Evolutionary conservation across 306 rosid genomes (phyloP).

Genomic region (Castanea mollissima): DNA sequence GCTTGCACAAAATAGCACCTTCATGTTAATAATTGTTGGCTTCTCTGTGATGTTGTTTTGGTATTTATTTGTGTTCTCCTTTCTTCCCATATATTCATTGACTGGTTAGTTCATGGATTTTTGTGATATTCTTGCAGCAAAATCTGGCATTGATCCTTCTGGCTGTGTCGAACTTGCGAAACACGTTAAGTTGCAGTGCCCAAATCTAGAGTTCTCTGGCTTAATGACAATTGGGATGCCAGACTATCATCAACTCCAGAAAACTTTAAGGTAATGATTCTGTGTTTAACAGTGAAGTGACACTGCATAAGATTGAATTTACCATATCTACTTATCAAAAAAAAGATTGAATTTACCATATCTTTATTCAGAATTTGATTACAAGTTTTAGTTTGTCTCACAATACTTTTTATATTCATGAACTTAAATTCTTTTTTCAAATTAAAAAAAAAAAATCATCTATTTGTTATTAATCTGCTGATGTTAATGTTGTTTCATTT

Average conservation of each 20-base stretch:
- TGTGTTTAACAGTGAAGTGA: background rate
- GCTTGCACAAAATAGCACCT: background rate
- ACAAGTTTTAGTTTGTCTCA: background rate
- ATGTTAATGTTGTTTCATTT: background rate
- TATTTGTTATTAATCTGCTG: background rate
- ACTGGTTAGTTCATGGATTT: slow-evolving; percentile 7
- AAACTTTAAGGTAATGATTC: slow-evolving; percentile 41
- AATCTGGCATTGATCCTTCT: slow-evolving; percentile 50
- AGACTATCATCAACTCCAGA: slow-evolving; percentile 50
- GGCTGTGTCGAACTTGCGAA: slow-evolving; percentile 41
- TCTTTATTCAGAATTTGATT: background rate
- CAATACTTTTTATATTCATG: background rate
- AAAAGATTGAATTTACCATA: background rate
- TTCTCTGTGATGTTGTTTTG: background rate
- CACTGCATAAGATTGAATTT: slow-evolving; percentile 4
- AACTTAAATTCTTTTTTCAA: background rate
- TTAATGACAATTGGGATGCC: slow-evolving; percentile 62
- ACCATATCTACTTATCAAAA: background rate
- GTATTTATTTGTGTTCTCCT: background rate
- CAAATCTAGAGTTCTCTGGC: slow-evolving; percentile 50
- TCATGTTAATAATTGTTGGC: slow-evolving; percentile 4
- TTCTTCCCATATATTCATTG: background rate
- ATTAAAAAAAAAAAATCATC: no score
- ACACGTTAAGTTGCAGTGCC: slow-evolving; percentile 43
- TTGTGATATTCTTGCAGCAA: slow-evolving; percentile 33